Conservation (phyloP, 306 rosid species). For the Quercus rubra region DNA sequence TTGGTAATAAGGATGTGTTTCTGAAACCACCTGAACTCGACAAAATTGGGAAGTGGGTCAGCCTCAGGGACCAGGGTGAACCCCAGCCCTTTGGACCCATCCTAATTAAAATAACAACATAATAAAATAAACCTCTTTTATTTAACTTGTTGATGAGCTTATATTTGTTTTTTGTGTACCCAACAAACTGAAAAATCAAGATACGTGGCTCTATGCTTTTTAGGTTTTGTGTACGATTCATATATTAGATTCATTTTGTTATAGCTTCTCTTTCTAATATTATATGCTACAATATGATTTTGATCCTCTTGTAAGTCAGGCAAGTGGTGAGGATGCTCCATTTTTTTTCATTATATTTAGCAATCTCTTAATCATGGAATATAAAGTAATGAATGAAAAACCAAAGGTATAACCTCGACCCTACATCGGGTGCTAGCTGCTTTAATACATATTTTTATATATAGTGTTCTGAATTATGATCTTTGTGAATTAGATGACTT, state of each 20-base stretch:
- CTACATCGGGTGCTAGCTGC: not conserved
- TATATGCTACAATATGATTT: not conserved
- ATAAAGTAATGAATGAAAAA: not conserved
- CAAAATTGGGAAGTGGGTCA: constrained; percentile 27
- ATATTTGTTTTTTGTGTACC: constrained; percentile 2
- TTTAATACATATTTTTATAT: too few species aligned
- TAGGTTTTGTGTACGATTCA: not conserved
- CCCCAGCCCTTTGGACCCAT: not conserved
- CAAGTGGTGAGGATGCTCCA: not conserved
- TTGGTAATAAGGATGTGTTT: not conserved
- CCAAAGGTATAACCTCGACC: not conserved
- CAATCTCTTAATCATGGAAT: not conserved
- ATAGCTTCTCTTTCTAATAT: not conserved
- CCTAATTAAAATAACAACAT: not conserved
- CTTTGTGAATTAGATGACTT: not conserved
- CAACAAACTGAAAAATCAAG: constrained; percentile 9
- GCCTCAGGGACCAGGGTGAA: not conserved
- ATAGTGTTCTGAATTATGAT: not conserved
- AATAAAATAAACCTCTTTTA: not conserved
- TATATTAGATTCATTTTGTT: not conserved
- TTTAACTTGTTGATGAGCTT: not conserved
- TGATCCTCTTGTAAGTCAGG: not conserved
- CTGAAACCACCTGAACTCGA: constrained; percentile 29
- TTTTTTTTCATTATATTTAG: not conserved
- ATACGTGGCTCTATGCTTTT: constrained; percentile 16